Percentiles rank a stretch among this genome's conserved stretches.
phyloP scores from a whole-genome alignment of 2,329 filamentous ascomycete species.

The Cephalotrichum gorgonifer region DNA sequence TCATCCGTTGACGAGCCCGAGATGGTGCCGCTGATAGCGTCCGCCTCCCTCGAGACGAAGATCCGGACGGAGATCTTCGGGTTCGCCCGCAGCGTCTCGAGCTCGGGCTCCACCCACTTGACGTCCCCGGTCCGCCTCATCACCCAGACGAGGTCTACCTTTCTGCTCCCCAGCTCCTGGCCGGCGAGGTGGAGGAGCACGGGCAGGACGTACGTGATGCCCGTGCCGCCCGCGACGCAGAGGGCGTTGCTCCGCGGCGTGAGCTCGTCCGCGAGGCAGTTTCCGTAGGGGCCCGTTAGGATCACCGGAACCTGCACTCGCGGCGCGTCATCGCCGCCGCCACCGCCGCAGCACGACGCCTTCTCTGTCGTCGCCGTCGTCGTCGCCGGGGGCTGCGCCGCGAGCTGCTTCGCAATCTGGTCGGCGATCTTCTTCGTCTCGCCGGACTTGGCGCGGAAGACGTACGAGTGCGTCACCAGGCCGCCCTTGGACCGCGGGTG shows the following conservation, averaged over 20 bases:
- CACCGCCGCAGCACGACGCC: too few relatives aligned
- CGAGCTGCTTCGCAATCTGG: slow-evolving; percentile 27
- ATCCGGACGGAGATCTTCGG: slow-evolving; percentile 41
- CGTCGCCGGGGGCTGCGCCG: slow-evolving; percentile 6
- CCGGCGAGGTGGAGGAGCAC: slow-evolving; percentile 21
- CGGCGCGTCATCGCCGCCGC: not conserved
- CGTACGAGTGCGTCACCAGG: slow-evolving; percentile 40
- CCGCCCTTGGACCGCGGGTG: slow-evolving; percentile 30
- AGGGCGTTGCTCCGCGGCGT: slow-evolving; percentile 27
- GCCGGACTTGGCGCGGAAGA: slow-evolving; percentile 46
- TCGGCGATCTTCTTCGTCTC: slow-evolving; percentile 47
- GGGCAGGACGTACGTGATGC: slow-evolving; percentile 28
- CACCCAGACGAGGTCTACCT: slow-evolving; percentile 55
- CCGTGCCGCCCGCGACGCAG: slow-evolving; percentile 28
- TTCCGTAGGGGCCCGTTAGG: slow-evolving; percentile 54
- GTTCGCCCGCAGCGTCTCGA: slow-evolving; percentile 34
- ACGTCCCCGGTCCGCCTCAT: slow-evolving; percentile 43
- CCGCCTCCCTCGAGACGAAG: slow-evolving; percentile 46
- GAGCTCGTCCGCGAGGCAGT: slow-evolving; percentile 30
- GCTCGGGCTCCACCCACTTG: slow-evolving; percentile 47
- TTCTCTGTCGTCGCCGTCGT: not conserved
- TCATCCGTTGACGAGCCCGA: slow-evolving; percentile 6
- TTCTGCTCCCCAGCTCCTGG: slow-evolving; percentile 32
- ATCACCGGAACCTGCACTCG: slow-evolving; percentile 41
- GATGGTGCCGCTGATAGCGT: slow-evolving; percentile 6